Evolutionary conservation across 495 filamentous ascomycete species (phyloP), one percentile per base, ranked within the genome.

Genomic region (Podospora pseudopauciseta): DNA sequence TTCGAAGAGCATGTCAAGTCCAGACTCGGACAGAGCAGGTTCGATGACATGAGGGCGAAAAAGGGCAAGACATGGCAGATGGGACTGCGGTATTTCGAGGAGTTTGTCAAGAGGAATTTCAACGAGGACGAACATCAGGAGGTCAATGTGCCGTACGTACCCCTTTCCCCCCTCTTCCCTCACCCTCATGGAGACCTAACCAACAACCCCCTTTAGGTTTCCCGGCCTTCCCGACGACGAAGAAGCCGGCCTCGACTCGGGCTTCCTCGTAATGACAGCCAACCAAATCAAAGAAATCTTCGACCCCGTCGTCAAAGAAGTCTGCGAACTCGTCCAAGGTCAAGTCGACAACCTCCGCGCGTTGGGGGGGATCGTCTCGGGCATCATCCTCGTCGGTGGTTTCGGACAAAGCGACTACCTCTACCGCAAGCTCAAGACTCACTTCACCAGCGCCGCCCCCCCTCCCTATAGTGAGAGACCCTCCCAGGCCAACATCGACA

Each of bases 51-150:
- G 82, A 87, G 84, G 75, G 68, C 78, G 23, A 87, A 85, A 77
- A 85, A 82, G 75, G 80, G 77, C 64, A 89, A 84, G 77, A 88
- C 79, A 26, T 90, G 90, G 87, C 89, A 91, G 78, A 92, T 92
- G 90, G 87, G 86, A 3, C 81, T 92, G 60, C 81, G 81, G 73
- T 90, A 83, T 66, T 91, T 84, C 77, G 88, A 86, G 72, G 85
- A 90, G 66, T 90, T 88, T 68, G 86, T 91, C 3, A 91, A 90
- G 76, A 83, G 88, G 18, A 91, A 91, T 68, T 92, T 92, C 74
- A 90, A 89, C 71, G 88, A 91, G 72, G 88, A 90, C 30, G 88
- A 91, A 67, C 86, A 90, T 67, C 80, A 85, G 63, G 89, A 89
- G 69, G 84, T 89, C 63, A 90, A 90, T 57, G 82, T 92, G 0